phyloP scores from a whole-genome alignment of 2,329 filamentous ascomycete species.

The Macrophomina pseudophaseolina region DNA sequence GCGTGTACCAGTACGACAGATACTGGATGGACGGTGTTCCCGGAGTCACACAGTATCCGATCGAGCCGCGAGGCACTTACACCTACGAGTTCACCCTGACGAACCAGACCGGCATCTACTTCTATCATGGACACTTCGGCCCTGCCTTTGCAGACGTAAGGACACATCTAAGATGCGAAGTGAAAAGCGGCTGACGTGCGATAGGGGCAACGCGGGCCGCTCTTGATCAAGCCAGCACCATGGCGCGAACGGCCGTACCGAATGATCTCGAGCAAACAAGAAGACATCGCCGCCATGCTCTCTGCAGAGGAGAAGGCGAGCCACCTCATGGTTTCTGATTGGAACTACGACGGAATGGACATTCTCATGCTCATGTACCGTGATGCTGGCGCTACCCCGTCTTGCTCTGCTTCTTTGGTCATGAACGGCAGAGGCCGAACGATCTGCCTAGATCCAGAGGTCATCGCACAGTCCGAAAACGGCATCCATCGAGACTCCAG shows the following conservation, averaged over 20 bases:
- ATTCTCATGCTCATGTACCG: constrained; percentile 53
- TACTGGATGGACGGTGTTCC: constrained; percentile 67
- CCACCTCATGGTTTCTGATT: constrained; percentile 62
- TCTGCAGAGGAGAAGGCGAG: constrained; percentile 54
- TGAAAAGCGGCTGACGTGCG: constrained; percentile 36
- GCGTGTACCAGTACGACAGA: constrained; percentile 57
- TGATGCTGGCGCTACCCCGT: constrained; percentile 52
- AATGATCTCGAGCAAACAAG: constrained; percentile 51
- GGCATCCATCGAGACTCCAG: not conserved
- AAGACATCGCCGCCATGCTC: constrained; percentile 52
- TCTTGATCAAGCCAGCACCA: constrained; percentile 53
- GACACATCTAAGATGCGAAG: fast-evolving
- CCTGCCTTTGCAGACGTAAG: constrained; percentile 3
- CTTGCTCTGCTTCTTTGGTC: constrained; percentile 65
- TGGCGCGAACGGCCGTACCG: constrained; percentile 54
- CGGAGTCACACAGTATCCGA: constrained; percentile 60
- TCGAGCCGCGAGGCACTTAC: constrained; percentile 56
- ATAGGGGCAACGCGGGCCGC: constrained; percentile 64
- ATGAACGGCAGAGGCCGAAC: constrained; percentile 67
- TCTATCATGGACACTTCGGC: constrained; percentile 64
- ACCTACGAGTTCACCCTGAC: constrained; percentile 60
- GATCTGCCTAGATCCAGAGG: constrained; percentile 54
- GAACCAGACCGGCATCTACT: constrained; percentile 62
- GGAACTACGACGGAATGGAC: constrained; percentile 59
- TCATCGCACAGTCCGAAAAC: constrained; percentile 46